Evolutionary conservation across 164 flowering plant genomes (phyloP).

Genomic region (Umbilicus rupestris): DNA sequence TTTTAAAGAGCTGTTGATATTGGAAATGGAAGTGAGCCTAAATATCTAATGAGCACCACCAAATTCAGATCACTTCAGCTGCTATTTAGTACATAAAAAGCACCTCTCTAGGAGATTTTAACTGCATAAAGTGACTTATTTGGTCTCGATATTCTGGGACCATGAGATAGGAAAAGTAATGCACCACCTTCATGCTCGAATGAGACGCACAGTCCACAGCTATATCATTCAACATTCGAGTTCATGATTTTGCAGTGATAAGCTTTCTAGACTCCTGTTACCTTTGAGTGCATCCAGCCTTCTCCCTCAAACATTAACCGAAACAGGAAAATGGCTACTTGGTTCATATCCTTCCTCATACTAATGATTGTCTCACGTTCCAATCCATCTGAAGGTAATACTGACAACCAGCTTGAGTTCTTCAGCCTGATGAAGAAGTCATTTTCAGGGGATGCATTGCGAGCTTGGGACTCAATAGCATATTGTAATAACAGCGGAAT

Average conservation of each 20-base stretch:
- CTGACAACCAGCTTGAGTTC: conserved; percentile 40
- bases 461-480: conserved; percentile 33
- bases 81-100: background rate
- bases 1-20: background rate
- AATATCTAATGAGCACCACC: background rate
- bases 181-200: conserved; percentile 1
- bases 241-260: background rate
- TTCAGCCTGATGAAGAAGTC: conserved; percentile 56
- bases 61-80: background rate
- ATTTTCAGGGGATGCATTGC: conserved; percentile 38
- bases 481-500: conserved; percentile 61
- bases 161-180: background rate
- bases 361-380: background rate
- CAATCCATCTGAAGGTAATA: conserved; percentile 14
- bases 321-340: conserved; percentile 1
- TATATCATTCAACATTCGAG: background rate
- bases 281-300: too few relatives aligned
- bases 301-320: background rate
- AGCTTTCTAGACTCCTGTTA: background rate
- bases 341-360: background rate
- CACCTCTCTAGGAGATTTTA: background rate
- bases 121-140: background rate
- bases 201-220: background rate
- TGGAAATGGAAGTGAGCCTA: background rate
- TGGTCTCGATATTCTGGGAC: background rate